Evolutionary conservation across 768 basidiomycete species (phyloP), one percentile per base, ranked within the genome.

Genomic region (Collybia nuda): DNA sequence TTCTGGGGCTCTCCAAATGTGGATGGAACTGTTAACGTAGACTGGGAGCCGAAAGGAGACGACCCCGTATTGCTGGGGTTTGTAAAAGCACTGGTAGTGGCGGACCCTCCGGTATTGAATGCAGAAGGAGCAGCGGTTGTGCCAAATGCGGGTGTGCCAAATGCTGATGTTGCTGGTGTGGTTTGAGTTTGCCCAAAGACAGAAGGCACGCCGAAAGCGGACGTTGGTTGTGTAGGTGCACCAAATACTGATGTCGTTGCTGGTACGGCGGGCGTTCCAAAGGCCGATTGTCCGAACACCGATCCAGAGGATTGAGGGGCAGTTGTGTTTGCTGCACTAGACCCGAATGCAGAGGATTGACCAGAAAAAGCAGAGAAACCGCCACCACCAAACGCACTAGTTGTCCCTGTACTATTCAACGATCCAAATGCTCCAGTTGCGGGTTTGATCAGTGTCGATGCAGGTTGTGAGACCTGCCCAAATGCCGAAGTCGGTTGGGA

Each of bases 331-430:
- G 55, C 56, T 3, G 65, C 55, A 18, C 65, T 50, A 3, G 64
- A 29, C 18, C 70, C 66, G 56, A 84, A 82, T 17, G 74, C 60
- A 15, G 79, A 63, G 0, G 76, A 70, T 39, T 76, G 70, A 3
- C 70, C 67, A n/a, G 78, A 68, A 58, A 84, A 84, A 3, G 78
- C 74, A 26, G 78, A 75, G 53, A 81, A 82, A 14, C 77, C 70
- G 1, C 75, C 69, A 14, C 63, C 62, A 1, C 63, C 74, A 39
- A 74, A 67, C 0, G 68, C 67, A 40, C 68, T 61, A 2, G 60
- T 58, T 9, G 71, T 56, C 12, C 68, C 62, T 8, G 63, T 54
- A 35, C 50, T 29, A 21, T 59, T 61, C 6, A 69, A 63, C 47
- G 72, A 72, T 0, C 74, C 74, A 38, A 85, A 85, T 1, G 78